Base-by-base conservation (phyloP, 1,284 basidiomycete species). In the Ganoderma boninense region DNA sequence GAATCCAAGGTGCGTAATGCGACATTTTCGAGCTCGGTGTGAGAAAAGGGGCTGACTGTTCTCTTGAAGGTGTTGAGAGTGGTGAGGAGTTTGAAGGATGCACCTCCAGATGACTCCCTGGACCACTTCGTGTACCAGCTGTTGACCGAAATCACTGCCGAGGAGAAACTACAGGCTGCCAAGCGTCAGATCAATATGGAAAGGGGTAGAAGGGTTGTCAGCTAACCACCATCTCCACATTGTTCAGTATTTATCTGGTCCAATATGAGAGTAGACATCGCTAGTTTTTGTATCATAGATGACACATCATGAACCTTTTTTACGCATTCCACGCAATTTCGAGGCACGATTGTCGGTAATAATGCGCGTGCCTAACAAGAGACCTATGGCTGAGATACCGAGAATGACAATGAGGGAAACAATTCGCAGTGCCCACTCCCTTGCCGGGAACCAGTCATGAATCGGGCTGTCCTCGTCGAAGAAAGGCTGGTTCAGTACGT, bases 361-460 rank as follows among this genome's bases (percentile, higher is more conserved):
- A 3, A 95, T 87, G 4, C 95, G 95, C 26, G 83, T 85, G 2
- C 92, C 94, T 42, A 97, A 82, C 80, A 98, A 97, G 46, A 87
- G 79, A 11, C 93, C 94, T 62, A 98, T 91, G 20, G 86, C 91
- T 11, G 91, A 86, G 61, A 97, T 82, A 18, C 96, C 96, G 8
- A 94, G 77, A 8, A 96, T 85, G 5, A 98, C 88, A 46, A 96
- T 84, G 78, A 95, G 89, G 1, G 95, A 94, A 49, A 97, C 96
- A 52, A 97, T 80, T 38, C 94, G 89, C 49, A 97, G 85, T 6
- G 95, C 97, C 96, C 96, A 98, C 84, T 97, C 95, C 68, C 97
- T 87, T 10, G 93, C 79, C 0, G 95, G 97, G 80, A 98, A 98
- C 80, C 89, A 90, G 64, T 77, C 77, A 74, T 97, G 95, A 49